Conservation (phyloP, 768 basidiomycete species). For the Dendrothele bispora region DNA sequence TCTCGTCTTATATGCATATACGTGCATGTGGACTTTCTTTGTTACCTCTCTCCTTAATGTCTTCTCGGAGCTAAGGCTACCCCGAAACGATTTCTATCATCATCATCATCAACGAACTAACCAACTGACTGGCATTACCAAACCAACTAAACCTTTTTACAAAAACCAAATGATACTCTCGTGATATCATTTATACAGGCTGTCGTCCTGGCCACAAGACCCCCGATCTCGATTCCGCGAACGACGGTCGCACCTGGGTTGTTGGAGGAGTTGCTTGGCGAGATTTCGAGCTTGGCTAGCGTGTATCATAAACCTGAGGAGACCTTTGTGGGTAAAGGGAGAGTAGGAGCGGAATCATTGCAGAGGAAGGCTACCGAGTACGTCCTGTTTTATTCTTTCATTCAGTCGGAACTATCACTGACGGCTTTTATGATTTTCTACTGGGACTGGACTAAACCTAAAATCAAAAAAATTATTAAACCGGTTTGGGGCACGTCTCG, state of each 20-base stretch:
- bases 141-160: not conserved
- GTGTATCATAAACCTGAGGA: conserved; percentile 97
- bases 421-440: too few species aligned
- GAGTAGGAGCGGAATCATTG: conserved; percentile 81
- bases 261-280: conserved; percentile 88
- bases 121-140: not conserved
- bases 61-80: too few species aligned
- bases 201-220: conserved; percentile 88
- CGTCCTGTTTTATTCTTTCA: conserved; percentile 23
- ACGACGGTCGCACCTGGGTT: conserved; percentile 87
- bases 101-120: too few species aligned
- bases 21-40: not conserved
- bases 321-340: conserved; percentile 92
- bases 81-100: too few species aligned
- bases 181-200: conserved; percentile 30
- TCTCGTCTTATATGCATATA: not conserved
- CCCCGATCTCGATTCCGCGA: conserved; percentile 90
- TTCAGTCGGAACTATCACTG: too few species aligned
- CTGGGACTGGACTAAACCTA: too few species aligned
- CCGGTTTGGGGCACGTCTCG: too few species aligned
- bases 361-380: conserved; percentile 63
- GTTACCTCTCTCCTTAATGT: not conserved
- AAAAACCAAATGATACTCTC: too few species aligned
- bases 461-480: too few species aligned
- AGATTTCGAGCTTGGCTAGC: conserved; percentile 87